These are phyloP conservation scores for Omphalea diandra DNA, from an alignment of 441 rosid genomes.

Conservation along the genomic window DNA sequence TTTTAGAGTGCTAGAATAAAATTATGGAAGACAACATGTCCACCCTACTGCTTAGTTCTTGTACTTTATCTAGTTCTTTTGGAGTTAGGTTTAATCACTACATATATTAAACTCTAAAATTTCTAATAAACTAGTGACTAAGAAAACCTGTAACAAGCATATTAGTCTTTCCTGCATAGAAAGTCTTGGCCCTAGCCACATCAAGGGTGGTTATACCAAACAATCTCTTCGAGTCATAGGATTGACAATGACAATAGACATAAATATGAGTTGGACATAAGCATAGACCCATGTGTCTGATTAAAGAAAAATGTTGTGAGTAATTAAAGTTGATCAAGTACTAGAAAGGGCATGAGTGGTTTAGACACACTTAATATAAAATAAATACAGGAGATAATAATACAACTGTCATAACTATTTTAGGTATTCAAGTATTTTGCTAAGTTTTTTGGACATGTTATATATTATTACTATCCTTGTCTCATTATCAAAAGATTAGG, in stretches of 20 bases:
- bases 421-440: neutral
- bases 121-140: neutral
- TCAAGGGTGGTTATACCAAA: slow-evolving; percentile 97
- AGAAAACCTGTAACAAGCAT: slow-evolving; percentile 72
- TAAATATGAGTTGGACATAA: slow-evolving; percentile 10
- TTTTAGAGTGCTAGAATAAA: no score
- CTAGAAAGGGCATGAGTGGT: neutral
- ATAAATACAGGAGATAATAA: neutral
- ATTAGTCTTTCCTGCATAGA: slow-evolving; percentile 88
- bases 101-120: neutral
- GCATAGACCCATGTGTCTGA: neutral
- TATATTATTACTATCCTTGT: neutral
- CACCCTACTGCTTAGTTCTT: no score
- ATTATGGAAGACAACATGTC: no score
- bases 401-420: slow-evolving; percentile 7
- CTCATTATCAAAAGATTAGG: neutral
- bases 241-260: no score
- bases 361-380: neutral
- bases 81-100: no score
- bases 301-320: no score
- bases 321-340: neutral
- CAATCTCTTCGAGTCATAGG: slow-evolving; percentile 68
- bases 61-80: no score
- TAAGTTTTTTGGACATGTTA: neutral
- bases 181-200: slow-evolving; percentile 92